Base-by-base conservation (phyloP, 2,329 filamentous ascomycete genomes). In the Fusarium poae region DNA sequence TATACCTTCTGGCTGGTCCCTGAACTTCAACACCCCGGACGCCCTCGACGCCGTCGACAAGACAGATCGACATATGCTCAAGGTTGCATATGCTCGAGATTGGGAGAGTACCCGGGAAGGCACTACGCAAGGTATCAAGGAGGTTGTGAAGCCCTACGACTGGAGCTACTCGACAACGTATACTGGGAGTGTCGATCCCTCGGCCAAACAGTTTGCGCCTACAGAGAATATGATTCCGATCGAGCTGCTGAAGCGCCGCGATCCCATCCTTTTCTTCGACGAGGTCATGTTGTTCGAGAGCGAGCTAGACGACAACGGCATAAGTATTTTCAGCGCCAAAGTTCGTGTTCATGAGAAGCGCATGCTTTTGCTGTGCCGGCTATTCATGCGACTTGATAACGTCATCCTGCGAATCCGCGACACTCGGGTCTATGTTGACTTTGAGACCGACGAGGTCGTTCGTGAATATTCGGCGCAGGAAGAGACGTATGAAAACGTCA, bases 141-240 rank as follows among this genome's bases (percentile, higher is more conserved):
- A 97, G 77, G 91, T 97, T 27, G 93, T 99, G 56, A 94, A 94
- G 82, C 94, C 95, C 5, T 99, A 97, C 78, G 96, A 99, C 82
- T 99, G 96, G 96, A 97, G 93, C 66, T 99, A 98, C 81, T 96
- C 90, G 70, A 97, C 95, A 35, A 86, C 90, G 71, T 99, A 97
- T 80, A 86, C 86, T 58, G 96, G 96, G 51, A 93, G 91, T 5
- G 80, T 91, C 40, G 77, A 81, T 63, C 53, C 74, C 60, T 61
- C 78, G n/a, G 57, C 59, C 11, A 69, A 50, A 40, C 75, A 60
- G 48, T 74, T 80, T 32, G 37, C 53, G 15, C 76, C 78, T 6
- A 78, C 79, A 8, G 71, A 76, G 6, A 77, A 79, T 55, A 74
- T 85, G 57, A 96, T 99, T 66, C 94, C 96, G 6, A 86, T 97